These are phyloP conservation scores for Chalara sp. DNA, from an alignment of 2,329 filamentous ascomycete genomes.

Conservation along the genomic window DNA sequence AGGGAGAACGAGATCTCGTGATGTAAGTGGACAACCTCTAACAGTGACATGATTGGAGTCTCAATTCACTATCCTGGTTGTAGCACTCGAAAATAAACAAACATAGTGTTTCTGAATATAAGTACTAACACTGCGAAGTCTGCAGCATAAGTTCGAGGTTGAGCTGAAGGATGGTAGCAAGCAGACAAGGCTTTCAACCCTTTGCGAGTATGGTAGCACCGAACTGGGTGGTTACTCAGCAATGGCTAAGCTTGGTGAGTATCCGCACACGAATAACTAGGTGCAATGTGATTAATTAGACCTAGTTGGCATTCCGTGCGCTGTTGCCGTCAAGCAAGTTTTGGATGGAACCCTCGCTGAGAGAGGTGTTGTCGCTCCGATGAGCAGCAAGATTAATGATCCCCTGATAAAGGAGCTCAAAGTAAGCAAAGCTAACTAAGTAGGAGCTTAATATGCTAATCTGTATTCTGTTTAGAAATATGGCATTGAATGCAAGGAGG, in stretches of 20 bases:
- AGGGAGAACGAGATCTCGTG: slow-evolving; percentile 78
- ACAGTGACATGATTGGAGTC: no score
- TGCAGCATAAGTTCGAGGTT: slow-evolving; percentile 79
- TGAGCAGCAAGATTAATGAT: slow-evolving; percentile 63
- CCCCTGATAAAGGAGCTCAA: slow-evolving; percentile 73
- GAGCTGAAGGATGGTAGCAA: slow-evolving; percentile 72
- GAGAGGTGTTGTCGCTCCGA: slow-evolving; percentile 71
- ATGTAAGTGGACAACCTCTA: slow-evolving; percentile 30
- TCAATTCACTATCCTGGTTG: no score
- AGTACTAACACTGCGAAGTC: slow-evolving; percentile 13
- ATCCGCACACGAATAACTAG: no score
- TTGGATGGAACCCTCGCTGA: slow-evolving; percentile 67
- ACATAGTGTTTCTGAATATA: no score
- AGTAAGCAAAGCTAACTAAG: no score
- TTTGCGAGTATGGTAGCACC: slow-evolving; percentile 65
- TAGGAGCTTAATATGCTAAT: no score
- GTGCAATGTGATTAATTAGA: no score
- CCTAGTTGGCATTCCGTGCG: slow-evolving; percentile 65
- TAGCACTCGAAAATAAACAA: no score
- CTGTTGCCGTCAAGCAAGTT: slow-evolving; percentile 70
- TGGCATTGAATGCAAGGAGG: slow-evolving; percentile 66
- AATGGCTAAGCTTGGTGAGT: slow-evolving; percentile 62
- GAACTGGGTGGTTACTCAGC: slow-evolving; percentile 69
- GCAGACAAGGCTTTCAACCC: slow-evolving; percentile 73
- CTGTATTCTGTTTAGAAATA: slow-evolving; percentile 43